Evolutionary conservation across 139 green algal genomes (phyloP), one percentile per base, ranked within the genome.

Genomic region (Astrephomene gubernaculifera): DNA sequence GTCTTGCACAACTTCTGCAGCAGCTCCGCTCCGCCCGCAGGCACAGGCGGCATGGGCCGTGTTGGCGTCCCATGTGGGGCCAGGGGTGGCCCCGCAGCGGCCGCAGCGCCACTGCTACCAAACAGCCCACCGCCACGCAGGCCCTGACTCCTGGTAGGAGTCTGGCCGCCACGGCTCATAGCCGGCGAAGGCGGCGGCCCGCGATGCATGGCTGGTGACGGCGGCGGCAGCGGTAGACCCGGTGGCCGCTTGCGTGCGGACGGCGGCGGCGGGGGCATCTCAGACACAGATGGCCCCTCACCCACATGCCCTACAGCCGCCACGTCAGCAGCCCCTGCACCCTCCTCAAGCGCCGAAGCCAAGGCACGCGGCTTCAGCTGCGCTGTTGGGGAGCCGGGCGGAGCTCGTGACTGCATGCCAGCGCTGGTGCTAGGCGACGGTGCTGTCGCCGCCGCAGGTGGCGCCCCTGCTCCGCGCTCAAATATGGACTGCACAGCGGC

Each of bases 211-310:
- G 14, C 2, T 1, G 78, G 78, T 43, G 78, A 84, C 17, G 78
- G 61, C 64, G 78, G 78, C 60, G 78, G 7, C 41, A 84, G 41
- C 60, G 78, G 78, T 43, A 84, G 61, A 1, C 78, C 78, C 22
- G 78, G 78, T 31, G 78, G 78, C 14, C 78, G 61, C 78, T 69
- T 72, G 31, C 63, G 61, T 2, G 61, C 64, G 29, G 76, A 82
- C 1, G 38, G 70, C n/a, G 70, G 44, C 2, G 41, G 41, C 29
- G 70, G 70, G 6, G 70, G 70, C 24, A 39, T 1, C 27, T 41
- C 70, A 43, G 14, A 25, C 69, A 60, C 69, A 38, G 43, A 17
- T n/a, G 67, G 19, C n/a, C 33, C 35, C 33, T 35, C 4, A 72
- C 65, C 38, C 68, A 54, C 41, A n/a, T 24, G 61, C 29, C 61